Conservation (phyloP, 495 filamentous ascomycete genomes). For the Cryomyces minteri region DNA sequence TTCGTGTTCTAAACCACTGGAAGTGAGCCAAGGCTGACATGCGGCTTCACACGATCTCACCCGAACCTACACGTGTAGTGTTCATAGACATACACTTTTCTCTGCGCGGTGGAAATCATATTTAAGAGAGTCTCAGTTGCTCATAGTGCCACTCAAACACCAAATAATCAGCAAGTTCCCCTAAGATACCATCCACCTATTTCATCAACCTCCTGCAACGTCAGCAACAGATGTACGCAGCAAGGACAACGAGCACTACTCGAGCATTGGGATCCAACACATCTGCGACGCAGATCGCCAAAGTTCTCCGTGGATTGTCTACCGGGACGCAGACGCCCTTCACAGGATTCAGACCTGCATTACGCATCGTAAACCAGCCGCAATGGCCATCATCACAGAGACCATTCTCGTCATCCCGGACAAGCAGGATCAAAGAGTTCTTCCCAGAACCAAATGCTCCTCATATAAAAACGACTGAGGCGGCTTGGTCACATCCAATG, state of each 20-base stretch:
- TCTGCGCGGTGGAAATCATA: no score
- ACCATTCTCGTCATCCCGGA: slow-evolving; percentile 11
- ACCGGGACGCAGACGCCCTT: background rate
- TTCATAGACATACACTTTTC: no score
- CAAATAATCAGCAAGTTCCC: no score
- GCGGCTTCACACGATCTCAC: no score
- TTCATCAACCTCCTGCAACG: no score
- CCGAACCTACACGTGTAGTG: no score
- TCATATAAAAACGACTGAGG: slow-evolving; percentile 20
- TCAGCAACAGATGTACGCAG: background rate
- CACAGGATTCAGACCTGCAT: slow-evolving; percentile 7
- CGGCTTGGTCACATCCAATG: slow-evolving; percentile 53
- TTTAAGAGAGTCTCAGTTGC: no score
- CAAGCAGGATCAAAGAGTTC: slow-evolving; percentile 17
- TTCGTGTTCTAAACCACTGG: no score
- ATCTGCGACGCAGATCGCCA: slow-evolving; percentile 13
- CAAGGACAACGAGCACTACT: slow-evolving; percentile 1
- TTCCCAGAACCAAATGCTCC: slow-evolving; percentile 19
- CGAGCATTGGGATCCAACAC: slow-evolving; percentile 10
- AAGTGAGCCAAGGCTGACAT: no score
- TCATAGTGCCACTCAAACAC: no score
- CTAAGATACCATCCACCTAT: no score
- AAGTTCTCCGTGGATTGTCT: slow-evolving; percentile 12
- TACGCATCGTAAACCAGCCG: slow-evolving; percentile 8
- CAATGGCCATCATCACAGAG: slow-evolving; percentile 4